phyloP scores from a whole-genome alignment of 129 eudicot genomes.

The Helianthus annuus region HanXRQr2.0-SUNRISE NC_035446.2:91060447-91060946 shows the following conservation, averaged over 20 bases:
- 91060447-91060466: slow-evolving; percentile 58
- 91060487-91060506: slow-evolving; percentile 77
- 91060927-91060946: slow-evolving; percentile 65
- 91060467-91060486: slow-evolving; percentile 54
- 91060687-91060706: slow-evolving; percentile 42
- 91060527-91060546: slow-evolving; percentile 70
- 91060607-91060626: slow-evolving; percentile 74
- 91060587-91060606: slow-evolving; percentile 70
- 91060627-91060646: slow-evolving; percentile 66
- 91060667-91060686: slow-evolving; percentile 56
- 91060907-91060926: slow-evolving; percentile 63
- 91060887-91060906: slow-evolving; percentile 68
- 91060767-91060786: slow-evolving; percentile 49
- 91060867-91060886: slow-evolving; percentile 52
- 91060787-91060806: slow-evolving; percentile 67
- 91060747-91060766: slow-evolving; percentile 69
- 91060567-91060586: slow-evolving; percentile 56
- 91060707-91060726: slow-evolving; percentile 54
- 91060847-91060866: slow-evolving; percentile 42
- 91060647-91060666: slow-evolving; percentile 69
- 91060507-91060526: slow-evolving; percentile 60
- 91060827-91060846: slow-evolving; percentile 49
- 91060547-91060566: slow-evolving; percentile 58
- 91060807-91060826: slow-evolving; percentile 62
- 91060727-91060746: slow-evolving; percentile 58